These are phyloP conservation scores for Colletotrichum kahawae DNA, from an alignment of 2,329 filamentous ascomycete species.

Conservation along the genomic window DNA sequence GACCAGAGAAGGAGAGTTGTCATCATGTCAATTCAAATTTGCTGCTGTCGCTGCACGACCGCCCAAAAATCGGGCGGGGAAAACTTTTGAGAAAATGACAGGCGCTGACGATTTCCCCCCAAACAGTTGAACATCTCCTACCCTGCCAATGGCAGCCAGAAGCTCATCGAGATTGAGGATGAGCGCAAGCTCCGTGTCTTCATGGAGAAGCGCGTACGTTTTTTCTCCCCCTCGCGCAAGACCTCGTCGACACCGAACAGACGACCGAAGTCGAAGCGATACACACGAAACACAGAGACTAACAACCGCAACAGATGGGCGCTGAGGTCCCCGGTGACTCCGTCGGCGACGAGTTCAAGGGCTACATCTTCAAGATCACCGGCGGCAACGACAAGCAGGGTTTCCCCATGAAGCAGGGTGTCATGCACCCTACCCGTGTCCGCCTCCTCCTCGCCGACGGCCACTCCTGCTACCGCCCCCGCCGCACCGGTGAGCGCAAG, in stretches of 20 bases:
- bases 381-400: constrained; percentile 99
- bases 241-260: constrained; percentile 9
- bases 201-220: constrained; percentile 93
- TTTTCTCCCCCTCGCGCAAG: not conserved
- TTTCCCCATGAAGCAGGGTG: constrained; percentile 99
- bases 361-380: constrained; percentile 99
- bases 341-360: constrained; percentile 99
- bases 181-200: constrained; percentile 99
- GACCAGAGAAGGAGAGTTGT: not conserved
- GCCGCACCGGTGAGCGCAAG: constrained; percentile 98
- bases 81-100: not conserved
- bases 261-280: constrained; percentile 5
- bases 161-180: constrained; percentile 99
- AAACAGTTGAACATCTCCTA: constrained; percentile 72
- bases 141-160: constrained; percentile 99
- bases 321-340: constrained; percentile 92
- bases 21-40: not conserved
- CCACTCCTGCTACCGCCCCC: constrained; percentile 99
- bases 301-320: constrained; percentile 69
- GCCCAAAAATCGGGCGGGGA: not conserved
- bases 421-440: constrained; percentile 98
- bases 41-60: not conserved
- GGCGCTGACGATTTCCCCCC: constrained; percentile 36
- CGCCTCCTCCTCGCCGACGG: constrained; percentile 93
- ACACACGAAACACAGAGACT: constrained; percentile 30